Conservation (phyloP, 164 flowering plant genomes). For the Annona cherimola region DNA sequence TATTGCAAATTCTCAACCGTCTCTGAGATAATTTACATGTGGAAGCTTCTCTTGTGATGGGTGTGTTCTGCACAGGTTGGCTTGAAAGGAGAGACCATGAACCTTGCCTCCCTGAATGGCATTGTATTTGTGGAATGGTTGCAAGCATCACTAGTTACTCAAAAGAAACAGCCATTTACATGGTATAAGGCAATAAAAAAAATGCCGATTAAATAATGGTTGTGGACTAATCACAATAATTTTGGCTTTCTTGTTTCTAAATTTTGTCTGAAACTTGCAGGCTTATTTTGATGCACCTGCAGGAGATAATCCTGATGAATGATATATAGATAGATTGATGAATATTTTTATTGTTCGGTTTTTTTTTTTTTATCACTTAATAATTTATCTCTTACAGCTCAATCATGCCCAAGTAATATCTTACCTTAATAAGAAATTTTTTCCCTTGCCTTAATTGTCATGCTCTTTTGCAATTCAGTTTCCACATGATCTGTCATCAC, state of each 20-base stretch:
- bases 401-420: background rate
- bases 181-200: slow-evolving; percentile 76
- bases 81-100: slow-evolving; percentile 76
- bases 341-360: too few species aligned
- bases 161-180: slow-evolving; percentile 53
- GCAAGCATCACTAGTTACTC: slow-evolving; percentile 37
- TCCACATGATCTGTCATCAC: slow-evolving; percentile 56
- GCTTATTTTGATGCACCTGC: slow-evolving; percentile 72
- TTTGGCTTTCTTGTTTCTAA: too few species aligned
- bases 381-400: too few species aligned
- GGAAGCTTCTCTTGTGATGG: background rate
- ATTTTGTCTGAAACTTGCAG: slow-evolving; percentile 29
- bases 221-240: background rate
- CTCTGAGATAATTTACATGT: background rate
- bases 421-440: background rate
- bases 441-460: background rate
- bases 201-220: too few species aligned
- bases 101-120: slow-evolving; percentile 44
- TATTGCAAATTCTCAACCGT: too few species aligned
- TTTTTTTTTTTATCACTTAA: background rate
- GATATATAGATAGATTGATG: too few species aligned
- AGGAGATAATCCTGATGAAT: slow-evolving; percentile 48
- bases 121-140: slow-evolving; percentile 71
- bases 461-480: slow-evolving; percentile 42
- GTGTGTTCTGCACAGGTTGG: slow-evolving; percentile 51